Evolutionary conservation across 306 rosid genomes (phyloP).

Genomic region (Luffa acutangula): DNA sequence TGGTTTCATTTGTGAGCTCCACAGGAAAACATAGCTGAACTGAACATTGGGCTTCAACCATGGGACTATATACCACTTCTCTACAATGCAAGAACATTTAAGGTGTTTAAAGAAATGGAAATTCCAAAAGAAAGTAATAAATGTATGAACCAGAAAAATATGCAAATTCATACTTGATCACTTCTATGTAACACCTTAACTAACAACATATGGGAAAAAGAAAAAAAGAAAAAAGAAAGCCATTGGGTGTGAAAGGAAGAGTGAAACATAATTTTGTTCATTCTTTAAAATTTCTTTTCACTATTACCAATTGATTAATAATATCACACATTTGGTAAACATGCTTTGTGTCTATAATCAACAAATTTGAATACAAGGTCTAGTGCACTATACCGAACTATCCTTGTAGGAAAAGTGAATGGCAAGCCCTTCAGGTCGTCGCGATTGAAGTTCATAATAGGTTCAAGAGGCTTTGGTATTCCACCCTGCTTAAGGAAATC

Average conservation of each 20-base stretch:
- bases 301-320: background rate
- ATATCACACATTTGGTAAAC: background rate
- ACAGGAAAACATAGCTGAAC: conserved; percentile 92
- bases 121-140: conserved; percentile 6
- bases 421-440: conserved; percentile 86
- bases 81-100: conserved; percentile 35
- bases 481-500: conserved; percentile 65
- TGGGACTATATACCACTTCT: conserved; percentile 82
- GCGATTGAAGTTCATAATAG: conserved; percentile 58
- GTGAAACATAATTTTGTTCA: background rate
- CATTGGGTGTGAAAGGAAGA: background rate
- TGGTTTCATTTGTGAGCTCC: conserved; percentile 71
- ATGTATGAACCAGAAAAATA: background rate
- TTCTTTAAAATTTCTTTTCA: background rate
- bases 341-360: background rate
- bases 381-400: conserved; percentile 42
- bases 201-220: background rate
- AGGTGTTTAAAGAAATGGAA: conserved; percentile 21
- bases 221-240: background rate
- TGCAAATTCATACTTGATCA: background rate
- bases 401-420: conserved; percentile 59
- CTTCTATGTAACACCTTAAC: background rate
- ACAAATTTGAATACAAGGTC: background rate
- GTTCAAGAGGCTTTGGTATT: conserved; percentile 72
- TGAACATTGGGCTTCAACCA: conserved; percentile 96